Evolutionary conservation across 768 basidiomycete species (phyloP).

Genomic region (Boletus rubroflammeus): DNA sequence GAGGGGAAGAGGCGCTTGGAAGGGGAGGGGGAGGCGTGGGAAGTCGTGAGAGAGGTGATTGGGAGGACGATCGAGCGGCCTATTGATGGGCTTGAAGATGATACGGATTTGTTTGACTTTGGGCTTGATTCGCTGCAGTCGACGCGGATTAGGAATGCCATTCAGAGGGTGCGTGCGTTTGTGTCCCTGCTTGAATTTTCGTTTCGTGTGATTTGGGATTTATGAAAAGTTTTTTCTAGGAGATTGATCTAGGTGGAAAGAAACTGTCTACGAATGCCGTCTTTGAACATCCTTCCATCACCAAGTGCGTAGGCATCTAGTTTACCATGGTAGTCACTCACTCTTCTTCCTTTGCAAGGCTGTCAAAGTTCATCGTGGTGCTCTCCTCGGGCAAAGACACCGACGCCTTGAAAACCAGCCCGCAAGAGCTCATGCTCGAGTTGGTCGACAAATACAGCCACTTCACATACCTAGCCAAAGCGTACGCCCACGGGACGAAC

Average conservation of each 20-base stretch:
- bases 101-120: slow-evolving; percentile 43
- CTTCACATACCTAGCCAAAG: slow-evolving; percentile 3
- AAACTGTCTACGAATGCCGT: slow-evolving; percentile 34
- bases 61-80: slow-evolving; percentile 20
- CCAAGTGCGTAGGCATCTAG: slow-evolving; percentile 26
- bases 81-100: slow-evolving; percentile 16
- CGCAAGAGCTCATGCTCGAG: slow-evolving; percentile 40
- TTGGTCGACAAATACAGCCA: slow-evolving; percentile 43
- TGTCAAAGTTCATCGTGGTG: slow-evolving; percentile 40
- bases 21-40: slow-evolving; percentile 11
- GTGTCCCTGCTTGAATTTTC: slow-evolving; percentile 16
- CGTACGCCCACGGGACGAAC: slow-evolving; percentile 3
- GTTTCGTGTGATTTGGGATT: slow-evolving; percentile 16
- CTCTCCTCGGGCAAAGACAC: slow-evolving; percentile 31
- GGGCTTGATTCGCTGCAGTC: slow-evolving; percentile 56
- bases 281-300: slow-evolving; percentile 47
- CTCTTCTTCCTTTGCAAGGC: slow-evolving; percentile 17
- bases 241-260: slow-evolving; percentile 20
- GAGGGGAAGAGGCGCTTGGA: slow-evolving; percentile 16
- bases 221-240: background rate
- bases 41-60: slow-evolving; percentile 14
- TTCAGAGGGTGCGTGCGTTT: slow-evolving; percentile 36
- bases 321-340: background rate
- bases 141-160: slow-evolving; percentile 46
- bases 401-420: slow-evolving; percentile 16